Evolutionary conservation across 179 eudicot genomes (phyloP).

Genomic region (Pouteria campechiana): DNA sequence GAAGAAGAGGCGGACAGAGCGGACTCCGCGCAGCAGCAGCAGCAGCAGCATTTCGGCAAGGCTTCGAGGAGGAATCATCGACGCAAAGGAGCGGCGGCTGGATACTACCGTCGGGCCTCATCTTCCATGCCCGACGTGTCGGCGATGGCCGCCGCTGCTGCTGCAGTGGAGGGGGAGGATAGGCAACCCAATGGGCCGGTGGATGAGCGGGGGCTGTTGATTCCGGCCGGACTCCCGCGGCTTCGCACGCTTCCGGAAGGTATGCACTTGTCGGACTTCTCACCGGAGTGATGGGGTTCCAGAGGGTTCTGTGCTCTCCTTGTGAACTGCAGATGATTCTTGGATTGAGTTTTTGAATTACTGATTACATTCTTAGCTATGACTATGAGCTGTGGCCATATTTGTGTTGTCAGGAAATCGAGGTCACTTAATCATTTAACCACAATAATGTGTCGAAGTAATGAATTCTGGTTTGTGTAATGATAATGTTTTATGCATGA

Average conservation of each 20-base stretch:
- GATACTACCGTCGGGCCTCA: conserved; percentile 41
- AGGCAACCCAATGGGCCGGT: conserved; percentile 40
- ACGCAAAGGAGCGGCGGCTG: conserved; percentile 20
- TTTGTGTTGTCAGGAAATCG: too few species aligned
- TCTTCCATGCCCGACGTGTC: conserved; percentile 63
- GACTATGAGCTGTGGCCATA: too few species aligned
- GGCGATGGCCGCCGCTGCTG: conserved; percentile 26
- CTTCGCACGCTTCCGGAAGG: conserved; percentile 71
- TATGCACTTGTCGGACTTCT: conserved; percentile 13
- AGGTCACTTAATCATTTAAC: too few species aligned
- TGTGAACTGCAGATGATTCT: too few species aligned
- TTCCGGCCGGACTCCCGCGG: conserved; percentile 75
- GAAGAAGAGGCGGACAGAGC: conserved; percentile 10
- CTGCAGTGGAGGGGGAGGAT: conserved; percentile 27
- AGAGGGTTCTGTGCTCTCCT: too few species aligned
- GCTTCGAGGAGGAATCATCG: conserved; percentile 22
- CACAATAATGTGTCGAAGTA: too few species aligned
- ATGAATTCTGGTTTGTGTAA: too few species aligned
- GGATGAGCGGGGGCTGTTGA: conserved; percentile 31
- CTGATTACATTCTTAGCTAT: too few species aligned
- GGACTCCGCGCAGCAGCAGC: conserved; percentile 22
- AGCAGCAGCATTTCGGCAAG: conserved; percentile 16
- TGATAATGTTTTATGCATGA: too few species aligned
- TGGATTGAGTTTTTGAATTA: neutral
- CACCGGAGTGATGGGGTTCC: neutral